Percentiles rank a stretch among this genome's conserved stretches.
phyloP scores from a whole-genome alignment of 345 rosid species.

The Eucalyptus curtisii region DNA sequence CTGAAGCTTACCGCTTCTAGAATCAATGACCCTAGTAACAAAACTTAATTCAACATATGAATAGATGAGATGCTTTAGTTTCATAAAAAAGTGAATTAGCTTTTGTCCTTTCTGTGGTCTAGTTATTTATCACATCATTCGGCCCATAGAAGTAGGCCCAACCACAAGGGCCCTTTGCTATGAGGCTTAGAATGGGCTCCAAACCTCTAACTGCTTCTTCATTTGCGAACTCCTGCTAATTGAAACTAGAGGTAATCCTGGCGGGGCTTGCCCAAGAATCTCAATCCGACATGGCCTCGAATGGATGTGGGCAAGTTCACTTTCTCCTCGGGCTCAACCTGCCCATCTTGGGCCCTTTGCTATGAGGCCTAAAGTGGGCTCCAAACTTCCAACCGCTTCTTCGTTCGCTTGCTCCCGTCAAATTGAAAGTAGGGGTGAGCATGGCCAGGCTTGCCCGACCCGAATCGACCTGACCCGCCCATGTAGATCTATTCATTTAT shows the following conservation, averaged over 20 bases:
- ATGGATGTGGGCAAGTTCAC: neutral
- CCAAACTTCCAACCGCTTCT: neutral
- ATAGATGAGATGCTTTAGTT: neutral
- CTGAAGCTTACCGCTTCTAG: accelerated
- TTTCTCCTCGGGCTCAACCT: neutral
- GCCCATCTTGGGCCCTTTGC: neutral
- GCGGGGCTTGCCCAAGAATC: neutral
- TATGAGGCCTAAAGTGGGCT: neutral
- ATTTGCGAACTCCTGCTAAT: accelerated
- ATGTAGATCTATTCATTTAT: neutral
- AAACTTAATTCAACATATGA: neutral
- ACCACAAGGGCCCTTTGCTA: neutral
- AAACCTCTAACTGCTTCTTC: neutral
- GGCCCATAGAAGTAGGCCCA: neutral
- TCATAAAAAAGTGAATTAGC: neutral
- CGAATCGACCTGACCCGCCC: neutral
- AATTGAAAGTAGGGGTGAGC: neutral
- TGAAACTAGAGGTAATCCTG: neutral
- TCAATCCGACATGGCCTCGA: neutral
- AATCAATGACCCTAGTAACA: neutral
- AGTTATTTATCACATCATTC: neutral
- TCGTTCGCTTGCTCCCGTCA: neutral
- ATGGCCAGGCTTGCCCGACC: neutral
- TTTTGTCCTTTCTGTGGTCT: accelerated
- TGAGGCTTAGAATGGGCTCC: neutral